These are phyloP conservation scores for Pleurotus citrinopileatus DNA, from an alignment of 768 basidiomycete species.

Conservation along the genomic window DNA sequence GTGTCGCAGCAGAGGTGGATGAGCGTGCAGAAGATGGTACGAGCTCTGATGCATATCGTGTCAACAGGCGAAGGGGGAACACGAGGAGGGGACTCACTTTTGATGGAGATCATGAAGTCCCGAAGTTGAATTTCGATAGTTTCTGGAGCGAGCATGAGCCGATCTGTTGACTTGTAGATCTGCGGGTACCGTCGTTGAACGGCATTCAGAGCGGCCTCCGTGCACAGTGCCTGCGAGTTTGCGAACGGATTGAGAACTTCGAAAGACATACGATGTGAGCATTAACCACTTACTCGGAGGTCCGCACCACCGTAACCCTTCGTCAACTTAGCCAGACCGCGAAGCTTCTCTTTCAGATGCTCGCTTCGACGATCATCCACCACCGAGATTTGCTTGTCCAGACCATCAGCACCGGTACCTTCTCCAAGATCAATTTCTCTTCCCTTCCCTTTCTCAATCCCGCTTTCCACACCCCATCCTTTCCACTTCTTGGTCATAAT, in stretches of 20 bases:
- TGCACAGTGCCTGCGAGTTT: constrained; percentile 77
- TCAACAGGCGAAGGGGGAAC: constrained; percentile 1
- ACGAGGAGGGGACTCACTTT: constrained; percentile 59
- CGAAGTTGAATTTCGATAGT: constrained; percentile 80
- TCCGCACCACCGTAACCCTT: constrained; percentile 99
- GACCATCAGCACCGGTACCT: not conserved
- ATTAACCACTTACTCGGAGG: constrained; percentile 75
- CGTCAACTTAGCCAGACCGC: constrained; percentile 80
- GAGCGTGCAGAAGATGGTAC: constrained; percentile 95
- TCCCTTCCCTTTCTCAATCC: constrained; percentile 61
- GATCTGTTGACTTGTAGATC: constrained; percentile 89
- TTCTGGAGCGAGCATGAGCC: constrained; percentile 81
- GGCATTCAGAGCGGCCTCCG: constrained; percentile 94
- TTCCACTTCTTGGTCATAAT: constrained; percentile 93
- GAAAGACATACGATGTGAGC: too few relatives aligned
- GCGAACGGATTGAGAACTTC: constrained; percentile 6
- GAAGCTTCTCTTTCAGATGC: constrained; percentile 21
- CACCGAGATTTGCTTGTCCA: not conserved
- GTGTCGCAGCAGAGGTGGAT: constrained; percentile 78
- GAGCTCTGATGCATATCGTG: constrained; percentile 54
- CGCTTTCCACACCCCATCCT: constrained; percentile 59
- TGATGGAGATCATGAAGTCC: constrained; percentile 97
- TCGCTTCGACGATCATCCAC: constrained; percentile 1
- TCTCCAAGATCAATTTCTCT: constrained; percentile 59
- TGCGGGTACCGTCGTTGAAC: constrained; percentile 96